Base-by-base conservation (phyloP, 1,284 basidiomycete species). In the Sphagnurus paluster region DNA sequence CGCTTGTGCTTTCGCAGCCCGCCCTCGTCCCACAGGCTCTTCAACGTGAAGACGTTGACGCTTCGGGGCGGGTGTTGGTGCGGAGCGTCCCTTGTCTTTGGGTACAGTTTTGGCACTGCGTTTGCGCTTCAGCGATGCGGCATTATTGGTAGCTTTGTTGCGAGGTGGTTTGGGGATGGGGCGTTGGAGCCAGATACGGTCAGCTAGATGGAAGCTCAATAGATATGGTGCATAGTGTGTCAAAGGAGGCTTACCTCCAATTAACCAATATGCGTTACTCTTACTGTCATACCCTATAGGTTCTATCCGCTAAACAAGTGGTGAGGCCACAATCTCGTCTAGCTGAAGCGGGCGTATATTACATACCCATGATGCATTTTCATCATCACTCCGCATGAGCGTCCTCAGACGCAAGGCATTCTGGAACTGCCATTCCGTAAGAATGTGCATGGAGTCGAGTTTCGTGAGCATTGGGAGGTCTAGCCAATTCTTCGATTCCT, bases 101-200 rank as follows among this genome's bases (percentile, higher is more conserved):
- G 44, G 34, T 20, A 40, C 47, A 17, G 24, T 37, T 60, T 61
- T 46, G 16, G 62, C 58, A 2, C 67, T 53, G 33, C 76, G 64
- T 48, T 88, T 89, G 54, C 84, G 78, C 57, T 89, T 88, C 20
- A 75, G 58, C 5, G 62, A 50, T 43, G 58, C 59, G 3, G 28
- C 41, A 16, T 25, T 60, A 4, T 13, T 20, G 17, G 43, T 33
- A 16, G 33, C 44, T 53, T 56, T 46, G 38, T 46, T 32, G 7
- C 52, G 49, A 13, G 75, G 66, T 33, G 74, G 73, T 57, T 75
- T 80, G 0, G 84, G 86, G 8, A 69, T 76, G 26, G 73, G 70
- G 19, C 86, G 81, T 63, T 95, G 92, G 32, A 94, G 81, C 92
- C 92, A 96, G 14, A 95, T 75, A 14, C 93, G 86, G 58, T 93